Evolutionary conservation across 495 filamentous ascomycete species (phyloP), one percentile per base, ranked within the genome.

Genomic region (Staphylotrichum longicolle): DNA sequence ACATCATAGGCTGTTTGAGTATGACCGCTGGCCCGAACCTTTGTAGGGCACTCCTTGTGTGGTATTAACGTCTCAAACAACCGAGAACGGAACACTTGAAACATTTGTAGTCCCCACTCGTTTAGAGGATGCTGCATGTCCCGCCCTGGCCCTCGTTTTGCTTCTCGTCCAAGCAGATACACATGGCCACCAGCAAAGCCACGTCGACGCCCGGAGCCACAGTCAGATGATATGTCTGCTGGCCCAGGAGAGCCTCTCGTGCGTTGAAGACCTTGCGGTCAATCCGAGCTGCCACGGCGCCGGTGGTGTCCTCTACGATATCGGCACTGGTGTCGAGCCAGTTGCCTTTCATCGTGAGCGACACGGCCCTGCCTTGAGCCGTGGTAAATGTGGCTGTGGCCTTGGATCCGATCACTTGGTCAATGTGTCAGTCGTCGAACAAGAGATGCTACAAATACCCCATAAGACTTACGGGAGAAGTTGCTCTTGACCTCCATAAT

Each of bases 161-260:
- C 77, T 81, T 84, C 76, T 87, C 83, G 52, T 87, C 85, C 58
- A 88, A 74, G 54, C 80, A 82, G 49, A 87, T 83, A 63, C 81
- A 85, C 69, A 87, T 76, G 3, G 84, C 84, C 2, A 76, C 82
- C 44, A 88, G 77, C 34, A 88, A 62, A 4, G 83, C 78, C 65
- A 84, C 74, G 58, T 88, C 85, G 3, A 84, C 83, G 6, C 79
- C 79, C 1, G 84, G 82, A 5, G 86, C 86, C n/a, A 86, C 75
- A 8, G 75, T 73, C 14, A 87, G 75, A 2, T 72, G 78, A 57
- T 88, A 88, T 8, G 82, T 86, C 70, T 87, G 82, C 68, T 85
- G 78, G 2, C 78, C 84, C 44, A 77, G 78, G 14, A 46, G 2
- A 6, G 6, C 44, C 58, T 87, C 77, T 8, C 82, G 67, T 15